These are phyloP conservation scores for Raffaelea arxii DNA, from an alignment of 2,329 filamentous ascomycete genomes.

Conservation along the genomic window DNA sequence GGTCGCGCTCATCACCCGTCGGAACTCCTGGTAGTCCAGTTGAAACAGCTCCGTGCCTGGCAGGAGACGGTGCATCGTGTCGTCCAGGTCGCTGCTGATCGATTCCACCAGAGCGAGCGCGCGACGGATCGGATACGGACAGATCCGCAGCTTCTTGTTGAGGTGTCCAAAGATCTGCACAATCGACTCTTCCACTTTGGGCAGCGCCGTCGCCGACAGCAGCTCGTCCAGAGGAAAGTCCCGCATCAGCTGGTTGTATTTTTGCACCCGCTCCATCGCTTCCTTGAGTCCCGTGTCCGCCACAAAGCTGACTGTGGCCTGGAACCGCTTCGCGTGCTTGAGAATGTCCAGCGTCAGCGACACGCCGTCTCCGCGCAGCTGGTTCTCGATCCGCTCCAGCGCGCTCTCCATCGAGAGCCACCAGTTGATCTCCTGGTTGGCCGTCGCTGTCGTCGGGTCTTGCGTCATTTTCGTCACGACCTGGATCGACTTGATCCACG, in stretches of 20 bases:
- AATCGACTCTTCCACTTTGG: conserved; percentile 83
- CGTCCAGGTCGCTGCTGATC: conserved; percentile 87
- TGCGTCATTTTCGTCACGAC: conserved; percentile 89
- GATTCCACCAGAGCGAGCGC: conserved; percentile 92
- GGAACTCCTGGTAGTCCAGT: conserved; percentile 85
- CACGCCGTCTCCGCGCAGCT: conserved; percentile 82
- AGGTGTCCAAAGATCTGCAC: conserved; percentile 85
- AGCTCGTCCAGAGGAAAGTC: conserved; percentile 96
- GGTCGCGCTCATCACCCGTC: conserved; percentile 70
- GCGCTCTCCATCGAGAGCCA: conserved; percentile 97
- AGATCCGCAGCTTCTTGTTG: conserved; percentile 96
- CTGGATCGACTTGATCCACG: conserved; percentile 98
- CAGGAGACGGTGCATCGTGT: conserved; percentile 74
- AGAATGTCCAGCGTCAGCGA: conserved; percentile 86
- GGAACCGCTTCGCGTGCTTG: conserved; percentile 94
- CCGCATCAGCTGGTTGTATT: conserved; percentile 98
- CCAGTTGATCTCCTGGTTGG: conserved; percentile 97
- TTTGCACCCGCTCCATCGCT: conserved; percentile 90
- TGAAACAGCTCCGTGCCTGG: conserved; percentile 84
- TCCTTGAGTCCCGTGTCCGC: conserved; percentile 95
- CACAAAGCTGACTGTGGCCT: conserved; percentile 92
- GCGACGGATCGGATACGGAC: conserved; percentile 85
- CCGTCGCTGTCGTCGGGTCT: conserved; percentile 66
- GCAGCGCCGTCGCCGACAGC: conserved; percentile 78
- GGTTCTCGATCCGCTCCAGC: conserved; percentile 80